These are phyloP conservation scores for Aureobasidium sp. DNA, from an alignment of 2,329 filamentous ascomycete species.

Conservation along the genomic window DNA sequence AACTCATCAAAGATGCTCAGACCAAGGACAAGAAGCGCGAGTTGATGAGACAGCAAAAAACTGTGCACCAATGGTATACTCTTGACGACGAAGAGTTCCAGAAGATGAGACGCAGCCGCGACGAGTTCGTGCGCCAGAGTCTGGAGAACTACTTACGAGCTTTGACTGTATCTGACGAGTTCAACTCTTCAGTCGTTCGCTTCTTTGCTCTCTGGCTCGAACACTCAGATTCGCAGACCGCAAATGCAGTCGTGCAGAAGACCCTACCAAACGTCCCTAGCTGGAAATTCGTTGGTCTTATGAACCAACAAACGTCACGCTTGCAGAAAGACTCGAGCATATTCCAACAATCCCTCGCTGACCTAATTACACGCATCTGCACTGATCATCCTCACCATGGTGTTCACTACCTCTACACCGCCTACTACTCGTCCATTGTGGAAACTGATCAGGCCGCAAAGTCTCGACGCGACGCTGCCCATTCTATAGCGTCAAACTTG, in stretches of 20 bases:
- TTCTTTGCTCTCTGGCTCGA: constrained; percentile 95
- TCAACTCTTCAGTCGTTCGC: constrained; percentile 81
- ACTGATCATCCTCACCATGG: constrained; percentile 91
- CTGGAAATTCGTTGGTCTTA: constrained; percentile 82
- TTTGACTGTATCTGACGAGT: constrained; percentile 73
- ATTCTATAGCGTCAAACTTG: constrained; percentile 55
- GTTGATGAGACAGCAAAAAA: constrained; percentile 37
- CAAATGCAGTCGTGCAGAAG: constrained; percentile 66
- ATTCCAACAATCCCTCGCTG: constrained; percentile 70
- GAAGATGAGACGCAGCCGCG: constrained; percentile 64
- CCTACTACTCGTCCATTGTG: constrained; percentile 50
- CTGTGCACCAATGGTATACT: constrained; percentile 81
- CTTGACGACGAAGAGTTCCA: constrained; percentile 82
- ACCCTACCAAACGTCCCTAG: constrained; percentile 70
- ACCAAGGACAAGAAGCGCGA: constrained; percentile 35
- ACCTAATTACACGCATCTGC: constrained; percentile 74
- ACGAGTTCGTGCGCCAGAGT: constrained; percentile 77
- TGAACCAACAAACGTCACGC: constrained; percentile 95
- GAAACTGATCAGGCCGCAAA: constrained; percentile 64
- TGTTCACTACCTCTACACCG: constrained; percentile 93
- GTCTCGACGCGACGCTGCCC: constrained; percentile 66
- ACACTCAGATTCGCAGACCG: constrained; percentile 63
- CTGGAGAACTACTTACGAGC: constrained; percentile 89
- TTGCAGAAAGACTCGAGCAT: constrained; percentile 58
- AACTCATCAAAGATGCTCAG: constrained; percentile 67